These are phyloP conservation scores for Ganoderma sinense DNA, from an alignment of 1,284 basidiomycete species.

Conservation along the genomic window DNA sequence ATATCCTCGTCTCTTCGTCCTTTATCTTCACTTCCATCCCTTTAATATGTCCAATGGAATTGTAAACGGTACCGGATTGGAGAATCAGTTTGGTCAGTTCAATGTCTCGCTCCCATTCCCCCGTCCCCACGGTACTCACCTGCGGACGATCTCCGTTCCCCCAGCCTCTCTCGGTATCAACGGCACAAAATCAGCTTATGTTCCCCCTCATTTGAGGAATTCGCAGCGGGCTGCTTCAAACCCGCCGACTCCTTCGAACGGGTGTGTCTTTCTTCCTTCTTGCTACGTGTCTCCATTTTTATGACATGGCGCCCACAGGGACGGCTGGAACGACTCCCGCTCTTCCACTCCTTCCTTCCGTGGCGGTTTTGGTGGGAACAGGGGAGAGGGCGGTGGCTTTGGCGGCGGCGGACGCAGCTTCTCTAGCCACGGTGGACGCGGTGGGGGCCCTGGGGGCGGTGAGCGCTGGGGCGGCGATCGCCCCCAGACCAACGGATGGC, in stretches of 20 bases:
- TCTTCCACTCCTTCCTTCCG: conserved; percentile 62
- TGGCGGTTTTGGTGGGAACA: conserved; percentile 48
- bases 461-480: conserved; percentile 56
- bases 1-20: conserved; percentile 30
- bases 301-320: conserved; percentile 46
- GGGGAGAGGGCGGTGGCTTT: conserved; percentile 46
- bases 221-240: conserved; percentile 81
- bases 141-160: conserved; percentile 28
- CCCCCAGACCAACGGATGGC: conserved; percentile 47
- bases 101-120: conserved; percentile 25
- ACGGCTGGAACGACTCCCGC: conserved; percentile 78
- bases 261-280: conserved; percentile 48
- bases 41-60: conserved; percentile 89
- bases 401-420: conserved; percentile 54
- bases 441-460: conserved; percentile 45
- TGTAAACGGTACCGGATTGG: conserved; percentile 84
- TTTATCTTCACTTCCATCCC: conserved; percentile 37
- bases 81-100: conserved; percentile 81
- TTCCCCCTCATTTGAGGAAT: conserved; percentile 90
- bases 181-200: conserved; percentile 83
- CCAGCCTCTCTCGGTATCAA: conserved; percentile 76
- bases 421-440: conserved; percentile 49
- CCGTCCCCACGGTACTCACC: conserved; percentile 14
- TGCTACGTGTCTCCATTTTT: conserved; percentile 26
- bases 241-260: conserved; percentile 52